phyloP scores from a whole-genome alignment of 441 rosid genomes.

The Populus tomentosa region DNA sequence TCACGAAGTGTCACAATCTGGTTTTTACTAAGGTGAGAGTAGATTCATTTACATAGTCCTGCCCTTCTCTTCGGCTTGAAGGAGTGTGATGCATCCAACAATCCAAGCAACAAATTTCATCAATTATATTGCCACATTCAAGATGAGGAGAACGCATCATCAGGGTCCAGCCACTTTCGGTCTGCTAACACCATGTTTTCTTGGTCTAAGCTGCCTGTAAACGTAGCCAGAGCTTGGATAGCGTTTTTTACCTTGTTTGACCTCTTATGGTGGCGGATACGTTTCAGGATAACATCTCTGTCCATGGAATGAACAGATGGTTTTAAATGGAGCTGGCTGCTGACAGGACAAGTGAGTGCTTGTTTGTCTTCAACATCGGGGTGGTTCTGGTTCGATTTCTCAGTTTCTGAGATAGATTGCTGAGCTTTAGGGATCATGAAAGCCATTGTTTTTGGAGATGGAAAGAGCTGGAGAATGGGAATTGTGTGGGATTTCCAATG shows the following conservation, averaged over 20 bases:
- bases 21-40: neutral
- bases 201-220: constrained; percentile 11
- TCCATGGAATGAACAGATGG: constrained; percentile 32
- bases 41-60: neutral
- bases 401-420: constrained; percentile 19
- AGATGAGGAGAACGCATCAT: constrained; percentile 48
- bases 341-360: constrained; percentile 11
- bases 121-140: constrained; percentile 12
- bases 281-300: constrained; percentile 38
- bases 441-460: constrained; percentile 27
- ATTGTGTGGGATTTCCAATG: neutral
- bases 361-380: constrained; percentile 18
- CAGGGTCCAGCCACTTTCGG: constrained; percentile 29
- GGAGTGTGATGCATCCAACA: neutral
- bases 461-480: neutral
- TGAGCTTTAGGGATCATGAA: constrained; percentile 28
- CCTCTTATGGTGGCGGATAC: constrained; percentile 44
- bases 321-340: constrained; percentile 40
- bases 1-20: neutral
- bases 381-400: constrained; percentile 6
- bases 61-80: neutral
- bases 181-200: neutral
- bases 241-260: constrained; percentile 30
- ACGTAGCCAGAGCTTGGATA: constrained; percentile 25
- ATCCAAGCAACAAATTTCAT: neutral